Evolutionary conservation across 2,329 filamentous ascomycete species (phyloP).

Genomic region (Didymella lethalis): DNA sequence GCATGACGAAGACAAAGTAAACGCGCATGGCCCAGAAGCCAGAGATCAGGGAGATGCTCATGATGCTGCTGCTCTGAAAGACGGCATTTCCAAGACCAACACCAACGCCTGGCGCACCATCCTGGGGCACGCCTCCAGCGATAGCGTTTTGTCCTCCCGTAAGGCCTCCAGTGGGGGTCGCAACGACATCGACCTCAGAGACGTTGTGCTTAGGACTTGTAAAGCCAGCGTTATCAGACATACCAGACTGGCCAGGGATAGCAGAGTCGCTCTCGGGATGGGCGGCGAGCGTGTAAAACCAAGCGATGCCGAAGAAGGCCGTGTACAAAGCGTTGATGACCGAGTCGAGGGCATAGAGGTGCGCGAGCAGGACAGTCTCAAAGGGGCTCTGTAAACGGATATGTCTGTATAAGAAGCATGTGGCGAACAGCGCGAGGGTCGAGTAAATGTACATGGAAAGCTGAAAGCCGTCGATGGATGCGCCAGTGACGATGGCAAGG

Average conservation of each 20-base stretch:
- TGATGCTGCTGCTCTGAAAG: constrained; percentile 71
- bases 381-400: constrained; percentile 81
- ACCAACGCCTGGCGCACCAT: constrained; percentile 46
- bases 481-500: constrained; percentile 87
- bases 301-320: constrained; percentile 78
- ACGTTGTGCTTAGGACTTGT: constrained; percentile 69
- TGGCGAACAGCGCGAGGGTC: constrained; percentile 71
- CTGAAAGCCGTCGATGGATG: constrained; percentile 81
- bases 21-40: constrained; percentile 76
- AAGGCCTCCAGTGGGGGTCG: constrained; percentile 56
- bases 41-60: constrained; percentile 79
- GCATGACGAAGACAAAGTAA: constrained; percentile 85
- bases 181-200: constrained; percentile 63
- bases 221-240: constrained; percentile 70
- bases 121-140: constrained; percentile 51
- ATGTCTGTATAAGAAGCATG: constrained; percentile 76
- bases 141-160: constrained; percentile 61
- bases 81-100: constrained; percentile 68
- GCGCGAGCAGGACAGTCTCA: constrained; percentile 81
- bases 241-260: constrained; percentile 59
- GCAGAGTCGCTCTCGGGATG: constrained; percentile 54
- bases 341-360: constrained; percentile 85
- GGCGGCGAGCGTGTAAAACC: constrained; percentile 79
- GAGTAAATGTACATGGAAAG: constrained; percentile 93
- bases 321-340: constrained; percentile 84